Percentiles rank a stretch among this genome's conserved stretches.
phyloP scores from a whole-genome alignment of 345 rosid genomes.

The Eucalyptus erythrocorys region DNA sequence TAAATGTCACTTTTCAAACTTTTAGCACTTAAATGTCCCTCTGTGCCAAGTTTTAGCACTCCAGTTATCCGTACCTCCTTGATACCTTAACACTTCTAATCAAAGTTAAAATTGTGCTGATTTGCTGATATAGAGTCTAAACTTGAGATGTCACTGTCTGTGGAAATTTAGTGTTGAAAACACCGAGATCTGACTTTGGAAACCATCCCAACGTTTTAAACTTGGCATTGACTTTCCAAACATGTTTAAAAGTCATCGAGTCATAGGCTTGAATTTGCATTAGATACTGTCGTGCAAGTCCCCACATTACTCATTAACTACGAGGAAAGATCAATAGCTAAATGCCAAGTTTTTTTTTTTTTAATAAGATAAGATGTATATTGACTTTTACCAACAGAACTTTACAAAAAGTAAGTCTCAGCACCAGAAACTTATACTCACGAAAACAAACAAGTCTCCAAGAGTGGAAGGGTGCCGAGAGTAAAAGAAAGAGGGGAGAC shows the following conservation, averaged over 20 bases:
- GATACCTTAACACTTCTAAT: background rate
- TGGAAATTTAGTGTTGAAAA: background rate
- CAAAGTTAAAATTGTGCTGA: background rate
- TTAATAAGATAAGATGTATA: too few relatives aligned
- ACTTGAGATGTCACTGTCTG: background rate
- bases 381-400: too few relatives aligned
- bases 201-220: background rate
- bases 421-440: too few relatives aligned
- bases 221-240: background rate
- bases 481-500: too few relatives aligned
- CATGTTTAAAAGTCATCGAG: background rate
- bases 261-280: background rate
- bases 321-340: background rate
- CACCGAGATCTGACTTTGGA: fast-evolving
- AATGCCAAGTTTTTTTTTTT: background rate
- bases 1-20: too few relatives aligned
- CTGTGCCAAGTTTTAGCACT: too few relatives aligned
- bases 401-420: too few relatives aligned
- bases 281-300: background rate
- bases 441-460: fast-evolving
- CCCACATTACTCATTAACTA: background rate
- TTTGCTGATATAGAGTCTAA: background rate
- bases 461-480: too few relatives aligned
- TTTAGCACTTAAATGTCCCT: too few relatives aligned
- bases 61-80: too few relatives aligned